Base-by-base conservation (phyloP, 1,284 basidiomycete genomes). In the Ceratobasidium sp. region DNA sequence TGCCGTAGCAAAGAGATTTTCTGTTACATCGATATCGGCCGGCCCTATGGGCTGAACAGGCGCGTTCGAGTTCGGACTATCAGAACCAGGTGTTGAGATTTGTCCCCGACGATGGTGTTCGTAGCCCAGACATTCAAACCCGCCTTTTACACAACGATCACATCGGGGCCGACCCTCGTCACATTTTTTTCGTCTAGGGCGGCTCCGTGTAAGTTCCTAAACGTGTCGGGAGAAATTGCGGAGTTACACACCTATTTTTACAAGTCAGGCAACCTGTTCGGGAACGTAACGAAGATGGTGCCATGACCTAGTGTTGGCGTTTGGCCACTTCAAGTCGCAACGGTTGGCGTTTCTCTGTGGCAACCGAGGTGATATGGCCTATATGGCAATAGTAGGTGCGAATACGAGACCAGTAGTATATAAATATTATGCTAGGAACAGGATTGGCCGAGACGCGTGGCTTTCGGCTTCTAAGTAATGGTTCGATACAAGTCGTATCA, bases 231-330 rank as follows among this genome's bases (percentile, higher is more conserved):
- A 33, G 33, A 42, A 20, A 62, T 4, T 15, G 26, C 26, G 17
- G 23, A 33, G 38, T 13, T 48, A 56, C 59, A 40, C 40, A 65
- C 71, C 71, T 64, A 56, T 75, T 75, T 65, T 75, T 75, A 44
- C 71, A 75, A 52, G 71, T 75, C 28, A 75, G 61, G 33, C 71
- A 75, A 33, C 71, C 71, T 5, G 71, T 75, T n/a, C 71, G 71
- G 23, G 71, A 75, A 40, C 71, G 61, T 38, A 75, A 59, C 15
- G 71, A 75, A 54, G 71, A 75, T 50, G 71, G 71, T 33, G 71
- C 71, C 71, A 75, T 75, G 28, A 23, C 59, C 40, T 17, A 59
- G 42, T 17, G 44, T 17, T 33, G 44, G 61, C 33, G 64, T 42
- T 42, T 65, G 33, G 33, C 33, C 33, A 33, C 33, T 33, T 33